Conservation (phyloP, 2,329 filamentous ascomycete species). For the Daldinia sp. region DNA sequence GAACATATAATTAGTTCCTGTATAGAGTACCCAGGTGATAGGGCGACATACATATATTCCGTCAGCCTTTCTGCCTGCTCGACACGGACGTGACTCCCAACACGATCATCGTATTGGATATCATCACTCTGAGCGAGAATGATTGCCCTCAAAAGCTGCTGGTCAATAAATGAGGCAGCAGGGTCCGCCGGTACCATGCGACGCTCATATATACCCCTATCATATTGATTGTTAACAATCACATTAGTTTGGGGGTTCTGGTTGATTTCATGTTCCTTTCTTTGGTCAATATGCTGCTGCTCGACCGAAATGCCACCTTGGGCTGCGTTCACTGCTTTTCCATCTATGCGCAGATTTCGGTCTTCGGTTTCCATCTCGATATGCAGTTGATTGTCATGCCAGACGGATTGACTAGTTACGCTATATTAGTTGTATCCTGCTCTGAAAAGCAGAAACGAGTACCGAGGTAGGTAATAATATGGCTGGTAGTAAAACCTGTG, state of each 20-base stretch:
- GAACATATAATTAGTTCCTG: not conserved
- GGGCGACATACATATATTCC: not conserved
- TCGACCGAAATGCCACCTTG: not conserved
- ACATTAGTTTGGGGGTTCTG: not conserved
- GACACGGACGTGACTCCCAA: not conserved
- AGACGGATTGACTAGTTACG: not conserved
- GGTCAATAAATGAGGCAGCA: constrained; percentile 1
- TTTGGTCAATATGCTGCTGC: not conserved
- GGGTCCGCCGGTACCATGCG: constrained; percentile 7
- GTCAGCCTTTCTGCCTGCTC: not conserved
- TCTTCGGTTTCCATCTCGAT: not conserved
- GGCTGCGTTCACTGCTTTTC: not conserved
- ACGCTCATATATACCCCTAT: not conserved
- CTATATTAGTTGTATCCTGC: not conserved
- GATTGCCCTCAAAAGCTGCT: not conserved
- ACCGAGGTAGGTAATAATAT: not conserved
- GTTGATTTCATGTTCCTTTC: constrained; percentile 5
- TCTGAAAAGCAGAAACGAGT: not conserved
- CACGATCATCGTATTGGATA: not conserved
- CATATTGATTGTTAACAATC: constrained; percentile 3
- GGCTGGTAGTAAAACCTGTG: not conserved
- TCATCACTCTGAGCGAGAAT: not conserved
- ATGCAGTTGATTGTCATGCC: not conserved
- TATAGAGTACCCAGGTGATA: not conserved
- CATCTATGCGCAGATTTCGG: not conserved